Percentiles rank a stretch among this genome's conserved stretches.
These are phyloP conservation scores for Platanus orientalis DNA, from an alignment of 164 flowering plant genomes.

Conservation along the genomic window DNA sequence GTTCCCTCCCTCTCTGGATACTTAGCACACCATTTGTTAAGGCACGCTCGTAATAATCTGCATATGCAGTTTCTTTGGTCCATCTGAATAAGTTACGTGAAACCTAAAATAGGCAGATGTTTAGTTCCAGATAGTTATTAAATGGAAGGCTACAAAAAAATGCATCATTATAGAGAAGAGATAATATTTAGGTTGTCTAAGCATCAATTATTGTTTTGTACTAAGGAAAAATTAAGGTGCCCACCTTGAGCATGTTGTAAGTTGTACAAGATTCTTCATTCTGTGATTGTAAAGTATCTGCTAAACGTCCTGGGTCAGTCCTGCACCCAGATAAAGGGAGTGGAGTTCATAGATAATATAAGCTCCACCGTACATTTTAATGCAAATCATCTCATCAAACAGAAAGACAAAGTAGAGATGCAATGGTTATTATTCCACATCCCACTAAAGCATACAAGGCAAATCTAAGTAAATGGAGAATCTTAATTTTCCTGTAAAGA, in stretches of 20 bases:
- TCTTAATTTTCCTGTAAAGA: no score
- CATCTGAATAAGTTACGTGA: slow-evolving; percentile 65
- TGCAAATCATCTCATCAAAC: no score
- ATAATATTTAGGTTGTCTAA: no score
- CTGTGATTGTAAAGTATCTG: slow-evolving; percentile 39
- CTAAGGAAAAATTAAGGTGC: neutral
- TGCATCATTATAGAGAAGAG: neutral
- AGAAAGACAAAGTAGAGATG: no score
- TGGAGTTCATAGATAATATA: no score
- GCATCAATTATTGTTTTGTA: no score
- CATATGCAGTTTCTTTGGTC: slow-evolving; percentile 69
- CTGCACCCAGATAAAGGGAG: slow-evolving; percentile 22
- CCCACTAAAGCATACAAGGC: no score
- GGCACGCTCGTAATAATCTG: slow-evolving; percentile 78
- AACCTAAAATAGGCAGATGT: no score
- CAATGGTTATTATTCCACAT: no score
- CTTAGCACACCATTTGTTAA: slow-evolving; percentile 67
- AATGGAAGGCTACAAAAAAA: no score
- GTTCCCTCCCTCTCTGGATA: slow-evolving; percentile 70
- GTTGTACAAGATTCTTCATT: slow-evolving; percentile 77
- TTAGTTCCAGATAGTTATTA: no score
- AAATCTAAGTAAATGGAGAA: neutral
- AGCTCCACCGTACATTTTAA: no score
- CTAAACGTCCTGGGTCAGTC: slow-evolving; percentile 62
- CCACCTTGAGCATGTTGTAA: slow-evolving; percentile 76